phyloP scores from a whole-genome alignment of 1,139 yeast species.

The Zhuliangozyma parablackwelliae region DNA sequence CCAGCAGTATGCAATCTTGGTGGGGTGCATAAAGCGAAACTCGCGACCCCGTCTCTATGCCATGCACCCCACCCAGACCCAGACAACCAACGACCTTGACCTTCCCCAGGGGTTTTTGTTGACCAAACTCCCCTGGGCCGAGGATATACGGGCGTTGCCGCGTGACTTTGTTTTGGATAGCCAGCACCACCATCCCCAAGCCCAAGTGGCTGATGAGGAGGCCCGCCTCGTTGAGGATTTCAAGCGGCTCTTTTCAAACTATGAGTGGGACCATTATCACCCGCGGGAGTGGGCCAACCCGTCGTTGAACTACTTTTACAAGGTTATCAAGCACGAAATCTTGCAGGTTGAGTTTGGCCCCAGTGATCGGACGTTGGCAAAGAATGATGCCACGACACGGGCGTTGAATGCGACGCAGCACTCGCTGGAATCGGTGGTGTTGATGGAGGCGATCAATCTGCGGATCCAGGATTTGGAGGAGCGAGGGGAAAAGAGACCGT shows the following conservation, averaged over 20 bases:
- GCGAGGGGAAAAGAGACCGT: slow-evolving; percentile 18
- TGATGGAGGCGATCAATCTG: slow-evolving; percentile 14
- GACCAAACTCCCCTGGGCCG: slow-evolving; percentile 57
- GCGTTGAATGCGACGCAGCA: no score
- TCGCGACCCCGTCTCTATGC: slow-evolving; percentile 59
- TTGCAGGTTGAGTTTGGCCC: slow-evolving; percentile 53
- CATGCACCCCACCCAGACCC: slow-evolving; percentile 50
- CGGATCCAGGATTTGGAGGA: slow-evolving; percentile 12
- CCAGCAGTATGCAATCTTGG: slow-evolving; percentile 59
- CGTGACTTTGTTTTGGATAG: slow-evolving; percentile 11
- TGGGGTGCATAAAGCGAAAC: slow-evolving; percentile 59
- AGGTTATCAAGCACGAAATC: slow-evolving; percentile 60
- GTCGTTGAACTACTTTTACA: slow-evolving; percentile 60
- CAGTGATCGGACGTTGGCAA: slow-evolving; percentile 17
- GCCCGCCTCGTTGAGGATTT: slow-evolving; percentile 14
- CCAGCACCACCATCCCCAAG: neutral
- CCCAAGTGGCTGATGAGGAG: slow-evolving; percentile 6
- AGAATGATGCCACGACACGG: slow-evolving; percentile 15
- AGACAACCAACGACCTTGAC: slow-evolving; percentile 17
- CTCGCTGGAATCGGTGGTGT: slow-evolving; percentile 2
- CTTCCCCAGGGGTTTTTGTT: slow-evolving; percentile 64
- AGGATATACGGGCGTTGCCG: slow-evolving; percentile 55
- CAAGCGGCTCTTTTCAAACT: slow-evolving; percentile 13
- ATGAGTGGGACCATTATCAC: slow-evolving; percentile 31
- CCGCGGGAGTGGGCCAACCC: slow-evolving; percentile 67